Percentiles rank a stretch among this genome's conserved stretches.
These are phyloP conservation scores for Phylloporus scabripes DNA, from an alignment of 768 basidiomycete species.

Conservation along the genomic window DNA sequence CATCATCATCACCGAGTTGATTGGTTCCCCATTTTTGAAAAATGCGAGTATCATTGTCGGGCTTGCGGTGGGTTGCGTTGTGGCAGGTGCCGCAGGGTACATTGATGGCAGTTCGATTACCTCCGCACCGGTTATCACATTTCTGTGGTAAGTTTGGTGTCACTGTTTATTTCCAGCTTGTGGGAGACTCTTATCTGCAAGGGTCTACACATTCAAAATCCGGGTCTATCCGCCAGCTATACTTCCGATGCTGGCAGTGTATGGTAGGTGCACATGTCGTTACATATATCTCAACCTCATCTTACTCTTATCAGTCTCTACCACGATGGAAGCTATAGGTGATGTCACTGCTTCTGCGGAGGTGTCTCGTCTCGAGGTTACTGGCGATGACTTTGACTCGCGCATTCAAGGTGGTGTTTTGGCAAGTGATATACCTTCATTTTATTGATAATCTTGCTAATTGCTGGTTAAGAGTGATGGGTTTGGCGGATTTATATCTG, in stretches of 20 bases:
- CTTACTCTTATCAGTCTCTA: slow-evolving; percentile 42
- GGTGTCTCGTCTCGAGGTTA: slow-evolving; percentile 68
- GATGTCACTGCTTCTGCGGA: slow-evolving; percentile 82
- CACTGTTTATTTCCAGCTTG: neutral
- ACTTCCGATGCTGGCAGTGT: slow-evolving; percentile 57
- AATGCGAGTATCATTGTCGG: slow-evolving; percentile 76
- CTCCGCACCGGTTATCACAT: slow-evolving; percentile 71
- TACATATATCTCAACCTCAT: slow-evolving; percentile 1
- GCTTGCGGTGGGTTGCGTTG: slow-evolving; percentile 71
- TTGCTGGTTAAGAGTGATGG: slow-evolving; percentile 54
- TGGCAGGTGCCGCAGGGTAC: slow-evolving; percentile 74
- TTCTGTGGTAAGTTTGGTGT: slow-evolving; percentile 51
- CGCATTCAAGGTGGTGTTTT: slow-evolving; percentile 81
- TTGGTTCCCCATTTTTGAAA: slow-evolving; percentile 81
- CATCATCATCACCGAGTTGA: slow-evolving; percentile 75
- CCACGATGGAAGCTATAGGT: slow-evolving; percentile 81
- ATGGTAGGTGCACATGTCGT: slow-evolving; percentile 31
- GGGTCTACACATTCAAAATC: slow-evolving; percentile 76
- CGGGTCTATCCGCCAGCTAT: slow-evolving; percentile 68
- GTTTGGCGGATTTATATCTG: slow-evolving; percentile 74
- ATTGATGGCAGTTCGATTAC: slow-evolving; percentile 62
- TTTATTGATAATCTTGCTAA: neutral
- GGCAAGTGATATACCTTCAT: slow-evolving; percentile 29
- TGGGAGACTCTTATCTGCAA: slow-evolving; percentile 13
- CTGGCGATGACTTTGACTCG: slow-evolving; percentile 71